Evolutionary conservation across 2,329 filamentous ascomycete species (phyloP).

Genomic region (Colletotrichum lini): DNA sequence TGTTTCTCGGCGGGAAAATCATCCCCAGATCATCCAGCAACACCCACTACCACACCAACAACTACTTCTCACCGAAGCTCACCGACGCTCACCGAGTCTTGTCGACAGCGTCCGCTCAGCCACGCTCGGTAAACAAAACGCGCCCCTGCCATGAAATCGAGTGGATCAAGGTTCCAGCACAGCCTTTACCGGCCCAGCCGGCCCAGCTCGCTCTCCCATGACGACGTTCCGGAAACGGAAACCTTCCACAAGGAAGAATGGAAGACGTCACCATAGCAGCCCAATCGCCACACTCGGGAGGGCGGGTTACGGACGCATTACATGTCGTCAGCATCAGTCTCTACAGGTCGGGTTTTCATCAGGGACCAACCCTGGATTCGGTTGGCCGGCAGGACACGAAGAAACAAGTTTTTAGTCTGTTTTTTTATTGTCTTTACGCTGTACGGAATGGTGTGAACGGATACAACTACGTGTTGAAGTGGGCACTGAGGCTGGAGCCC

Average conservation of each 20-base stretch:
- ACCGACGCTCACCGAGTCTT: too few species aligned
- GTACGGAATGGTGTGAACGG: too few species aligned
- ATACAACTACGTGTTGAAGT: background rate
- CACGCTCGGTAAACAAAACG: background rate
- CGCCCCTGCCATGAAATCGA: background rate
- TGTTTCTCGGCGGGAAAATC: background rate
- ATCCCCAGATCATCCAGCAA: background rate
- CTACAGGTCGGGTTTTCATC: background rate
- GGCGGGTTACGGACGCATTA: background rate
- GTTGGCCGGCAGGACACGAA: too few species aligned
- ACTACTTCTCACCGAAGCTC: background rate
- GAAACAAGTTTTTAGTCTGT: background rate
- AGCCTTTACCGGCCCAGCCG: background rate
- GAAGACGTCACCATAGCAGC: constrained; percentile 8
- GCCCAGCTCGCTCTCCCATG: background rate
- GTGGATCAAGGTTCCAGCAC: background rate
- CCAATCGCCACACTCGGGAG: background rate
- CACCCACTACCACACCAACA: background rate
- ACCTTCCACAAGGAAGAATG: constrained; percentile 8
- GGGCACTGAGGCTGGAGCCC: background rate
- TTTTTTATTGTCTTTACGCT: too few species aligned
- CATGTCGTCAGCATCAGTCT: background rate
- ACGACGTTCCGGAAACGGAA: constrained; percentile 15
- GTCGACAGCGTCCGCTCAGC: background rate
- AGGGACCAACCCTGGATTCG: background rate